Base-by-base conservation (phyloP, 305 asterid species). In the Stenogyne calaminthoides region DNA sequence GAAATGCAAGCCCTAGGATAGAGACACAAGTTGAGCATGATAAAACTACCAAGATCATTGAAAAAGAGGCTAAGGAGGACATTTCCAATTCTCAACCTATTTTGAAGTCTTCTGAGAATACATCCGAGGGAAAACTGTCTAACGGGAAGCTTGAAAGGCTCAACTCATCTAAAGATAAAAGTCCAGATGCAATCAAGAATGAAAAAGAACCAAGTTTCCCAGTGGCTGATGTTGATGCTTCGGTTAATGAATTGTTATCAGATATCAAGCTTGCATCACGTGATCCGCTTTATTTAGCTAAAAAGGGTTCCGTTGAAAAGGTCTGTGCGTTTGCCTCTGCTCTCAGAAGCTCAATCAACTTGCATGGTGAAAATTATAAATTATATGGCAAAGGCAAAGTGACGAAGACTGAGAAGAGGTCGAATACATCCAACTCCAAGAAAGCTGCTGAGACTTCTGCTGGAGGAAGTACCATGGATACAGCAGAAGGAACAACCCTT, bases 221-320 rank as follows among this genome's bases (percentile, higher is more conserved):
- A 42, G 3, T 63, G 18, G 52, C 82, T 66, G 85, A 82, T 81
- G 80, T 75, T 18, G 78, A 78, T 80, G 77, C 77, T 61, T 58
- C 84, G 3, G 75, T 77, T 52, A 42, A 67, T 69, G 82, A 78
- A 65, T 64, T 88, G 67, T 59, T 90, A 20, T 80, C 76, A 7
- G 86, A 85, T 39, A 75, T 92, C 36, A 76, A 72, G 69, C 82
- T 77, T 51, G 75, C 86, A 18, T 96, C 85, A 12, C 47, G 76
- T 19, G 83, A 81, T 68, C 78, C 78, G 49, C 27, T 37, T 34
- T 68, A 81, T 73, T 69, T 81, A 60, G 72, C 78, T 72, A 51
- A 68, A 51, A 36, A 75, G 73, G 85, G 77, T 16, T 78, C 85
- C 19, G 57, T 81, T 12, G 76, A 75, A 67, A 42, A 11, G 54